Conservation (phyloP, 352 stramenopile species). For the Phytophthora ohioensis region DNA sequence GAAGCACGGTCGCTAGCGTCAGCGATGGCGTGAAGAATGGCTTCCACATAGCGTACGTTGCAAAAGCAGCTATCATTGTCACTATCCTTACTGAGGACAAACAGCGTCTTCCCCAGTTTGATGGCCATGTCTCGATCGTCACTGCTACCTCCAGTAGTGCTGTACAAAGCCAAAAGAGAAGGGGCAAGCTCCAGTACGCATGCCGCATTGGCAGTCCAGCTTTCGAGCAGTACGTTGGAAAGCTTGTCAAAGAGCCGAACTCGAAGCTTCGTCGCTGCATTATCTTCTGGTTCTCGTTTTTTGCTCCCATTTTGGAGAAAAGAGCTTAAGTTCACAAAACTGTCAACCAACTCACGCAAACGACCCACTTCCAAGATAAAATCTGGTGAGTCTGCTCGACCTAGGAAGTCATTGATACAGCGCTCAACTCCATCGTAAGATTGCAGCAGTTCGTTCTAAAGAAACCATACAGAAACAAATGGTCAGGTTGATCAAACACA, state of each 20-base stretch:
- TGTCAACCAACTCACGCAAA: constrained; percentile 28
- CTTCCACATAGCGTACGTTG: constrained; percentile 72
- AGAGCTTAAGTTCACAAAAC: constrained; percentile 40
- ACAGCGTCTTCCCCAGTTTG: constrained; percentile 65
- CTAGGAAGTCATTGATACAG: constrained; percentile 40
- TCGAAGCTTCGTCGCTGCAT: constrained; percentile 26
- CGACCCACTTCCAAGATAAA: constrained; percentile 13
- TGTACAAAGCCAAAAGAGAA: constrained; percentile 52
- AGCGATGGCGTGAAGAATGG: constrained; percentile 53
- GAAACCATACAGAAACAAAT: neutral
- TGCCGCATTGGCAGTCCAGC: constrained; percentile 41
- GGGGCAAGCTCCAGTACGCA: constrained; percentile 56
- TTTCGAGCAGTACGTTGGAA: constrained; percentile 32
- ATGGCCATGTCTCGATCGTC: constrained; percentile 22
- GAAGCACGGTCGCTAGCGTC: constrained; percentile 24
- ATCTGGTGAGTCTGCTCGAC: neutral
- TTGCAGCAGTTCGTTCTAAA: constrained; percentile 42
- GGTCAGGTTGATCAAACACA: neutral
- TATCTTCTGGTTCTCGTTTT: neutral
- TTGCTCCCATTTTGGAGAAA: constrained; percentile 40
- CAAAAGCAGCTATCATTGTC: constrained; percentile 72
- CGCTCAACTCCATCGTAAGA: constrained; percentile 33
- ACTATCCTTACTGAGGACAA: constrained; percentile 80
- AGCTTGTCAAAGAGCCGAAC: constrained; percentile 40
- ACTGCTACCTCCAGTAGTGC: neutral